Evolutionary conservation across 495 filamentous ascomycete genomes (phyloP).

Genomic region (Annulohypoxylon stygium): DNA sequence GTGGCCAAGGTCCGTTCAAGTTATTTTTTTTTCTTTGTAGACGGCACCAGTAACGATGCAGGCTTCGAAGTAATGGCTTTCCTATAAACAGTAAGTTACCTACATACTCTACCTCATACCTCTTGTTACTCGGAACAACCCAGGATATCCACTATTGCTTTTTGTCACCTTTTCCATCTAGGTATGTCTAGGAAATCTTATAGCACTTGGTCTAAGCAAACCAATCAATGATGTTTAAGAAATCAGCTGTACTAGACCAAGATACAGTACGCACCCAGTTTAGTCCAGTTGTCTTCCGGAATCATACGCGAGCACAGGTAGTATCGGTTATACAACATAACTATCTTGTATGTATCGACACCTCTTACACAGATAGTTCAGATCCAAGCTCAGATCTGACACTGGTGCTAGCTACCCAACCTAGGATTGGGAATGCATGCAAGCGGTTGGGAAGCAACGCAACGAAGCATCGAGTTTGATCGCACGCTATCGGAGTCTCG

Average conservation of each 20-base stretch:
- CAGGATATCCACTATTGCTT: neutral
- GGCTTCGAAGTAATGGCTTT: constrained; percentile 21
- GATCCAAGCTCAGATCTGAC: constrained; percentile 34
- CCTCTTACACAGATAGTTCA: constrained; percentile 24
- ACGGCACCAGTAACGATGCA: constrained; percentile 35
- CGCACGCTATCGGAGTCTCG: constrained; percentile 42
- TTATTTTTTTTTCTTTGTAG: constrained; percentile 13
- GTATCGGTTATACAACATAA: constrained; percentile 34
- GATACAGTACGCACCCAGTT: constrained; percentile 7
- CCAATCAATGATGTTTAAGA: constrained; percentile 27
- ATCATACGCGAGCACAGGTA: constrained; percentile 29
- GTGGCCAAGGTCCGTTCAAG: constrained; percentile 30
- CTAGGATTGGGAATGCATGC: constrained; percentile 35
- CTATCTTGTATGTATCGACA: constrained; percentile 24
- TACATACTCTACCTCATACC: neutral
- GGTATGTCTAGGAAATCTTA: constrained; percentile 10
- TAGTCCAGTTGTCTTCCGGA: constrained; percentile 14
- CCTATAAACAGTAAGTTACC: constrained; percentile 1
- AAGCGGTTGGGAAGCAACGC: constrained; percentile 35
- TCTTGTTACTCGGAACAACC: neutral
- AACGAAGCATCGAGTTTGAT: constrained; percentile 35
- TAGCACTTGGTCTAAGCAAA: constrained; percentile 4
- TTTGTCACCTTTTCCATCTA: constrained; percentile 7
- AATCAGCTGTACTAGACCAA: constrained; percentile 22
- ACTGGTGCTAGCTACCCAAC: constrained; percentile 27